A percentile compares a stretch with the other conserved stretches of the same genome.
phyloP scores from a whole-genome alignment of 257 asterid genomes.

The Primulina huaijiensis region DNA sequence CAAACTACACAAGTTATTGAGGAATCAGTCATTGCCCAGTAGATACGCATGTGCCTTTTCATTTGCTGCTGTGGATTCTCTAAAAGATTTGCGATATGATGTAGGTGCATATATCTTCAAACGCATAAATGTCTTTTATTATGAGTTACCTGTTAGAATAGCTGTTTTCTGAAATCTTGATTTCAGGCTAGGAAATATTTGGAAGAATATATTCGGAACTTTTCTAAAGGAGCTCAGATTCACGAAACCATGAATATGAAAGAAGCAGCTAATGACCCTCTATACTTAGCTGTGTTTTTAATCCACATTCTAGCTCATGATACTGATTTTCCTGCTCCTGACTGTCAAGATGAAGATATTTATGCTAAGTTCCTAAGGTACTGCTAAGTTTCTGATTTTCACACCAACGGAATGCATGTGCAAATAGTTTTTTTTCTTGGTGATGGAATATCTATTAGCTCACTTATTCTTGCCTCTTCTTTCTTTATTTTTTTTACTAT shows the following conservation, averaged over 20 bases:
- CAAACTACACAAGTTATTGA: slow-evolving; percentile 61
- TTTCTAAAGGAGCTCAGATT: slow-evolving; percentile 45
- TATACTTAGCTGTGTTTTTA: slow-evolving; percentile 63
- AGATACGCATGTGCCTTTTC: slow-evolving; percentile 89
- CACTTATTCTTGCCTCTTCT: slow-evolving; percentile 13
- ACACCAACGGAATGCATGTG: slow-evolving; percentile 15
- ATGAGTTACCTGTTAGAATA: slow-evolving; percentile 19
- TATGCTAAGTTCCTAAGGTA: slow-evolving; percentile 68
- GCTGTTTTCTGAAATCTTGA: slow-evolving; percentile 22
- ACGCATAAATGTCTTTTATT: slow-evolving; percentile 22
- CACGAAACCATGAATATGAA: slow-evolving; percentile 37
- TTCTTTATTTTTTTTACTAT: slow-evolving; percentile 23
- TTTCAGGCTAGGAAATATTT: slow-evolving; percentile 52
- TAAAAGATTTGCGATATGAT: slow-evolving; percentile 49
- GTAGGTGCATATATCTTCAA: slow-evolving; percentile 39
- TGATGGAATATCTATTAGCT: slow-evolving; percentile 10
- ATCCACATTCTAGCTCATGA: slow-evolving; percentile 80
- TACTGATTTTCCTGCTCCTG: slow-evolving; percentile 54
- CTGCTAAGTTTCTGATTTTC: slow-evolving; percentile 13
- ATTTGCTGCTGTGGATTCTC: slow-evolving; percentile 49
- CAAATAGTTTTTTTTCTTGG: slow-evolving; percentile 5
- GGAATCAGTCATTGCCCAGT: slow-evolving; percentile 51
- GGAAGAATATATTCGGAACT: slow-evolving; percentile 51
- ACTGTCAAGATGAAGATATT: slow-evolving; percentile 49
- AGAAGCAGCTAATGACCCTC: slow-evolving; percentile 56